Evolutionary conservation across 129 eudicot species (phyloP).

Genomic region (Smallanthus sonchifolius): DNA sequence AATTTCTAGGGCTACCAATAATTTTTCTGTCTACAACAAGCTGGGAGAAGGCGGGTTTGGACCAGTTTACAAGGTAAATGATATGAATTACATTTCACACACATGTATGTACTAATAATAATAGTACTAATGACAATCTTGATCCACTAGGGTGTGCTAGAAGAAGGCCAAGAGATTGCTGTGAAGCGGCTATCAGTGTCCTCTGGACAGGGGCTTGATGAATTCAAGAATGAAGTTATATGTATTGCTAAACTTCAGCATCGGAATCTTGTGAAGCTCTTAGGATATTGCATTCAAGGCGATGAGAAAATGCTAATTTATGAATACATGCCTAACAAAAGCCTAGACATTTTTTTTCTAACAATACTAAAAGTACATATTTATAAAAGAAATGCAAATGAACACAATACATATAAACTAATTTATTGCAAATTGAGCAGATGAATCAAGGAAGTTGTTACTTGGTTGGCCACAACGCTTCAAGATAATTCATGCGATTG

Average conservation of each 20-base stretch:
- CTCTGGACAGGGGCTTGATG: slow-evolving; percentile 53
- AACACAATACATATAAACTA: not conserved
- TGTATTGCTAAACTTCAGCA: slow-evolving; percentile 38
- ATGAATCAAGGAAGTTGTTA: not conserved
- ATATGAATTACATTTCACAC: not conserved
- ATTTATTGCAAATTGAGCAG: not conserved
- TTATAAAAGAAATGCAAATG: not conserved
- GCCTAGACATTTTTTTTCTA: slow-evolving; percentile 47
- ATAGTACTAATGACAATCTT: slow-evolving; percentile 8
- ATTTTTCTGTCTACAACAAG: slow-evolving; percentile 22
- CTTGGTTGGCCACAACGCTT: not conserved
- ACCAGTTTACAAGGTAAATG: slow-evolving; percentile 20
- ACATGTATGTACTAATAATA: not conserved
- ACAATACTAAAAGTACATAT: not conserved
- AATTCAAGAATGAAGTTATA: slow-evolving; percentile 51
- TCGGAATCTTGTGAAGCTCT: slow-evolving; percentile 33
- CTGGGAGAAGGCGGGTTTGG: slow-evolving; percentile 42
- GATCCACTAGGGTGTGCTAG: slow-evolving; percentile 43
- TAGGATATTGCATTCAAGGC: slow-evolving; percentile 57
- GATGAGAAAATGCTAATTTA: slow-evolving; percentile 56
- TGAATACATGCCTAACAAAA: slow-evolving; percentile 68
- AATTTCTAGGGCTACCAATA: slow-evolving; percentile 22
- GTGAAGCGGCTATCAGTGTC: slow-evolving; percentile 59
- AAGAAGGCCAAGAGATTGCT: slow-evolving; percentile 61
- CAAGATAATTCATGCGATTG: not conserved